Conservation (phyloP, 345 rosid genomes). For the Populus simonii region DNA sequence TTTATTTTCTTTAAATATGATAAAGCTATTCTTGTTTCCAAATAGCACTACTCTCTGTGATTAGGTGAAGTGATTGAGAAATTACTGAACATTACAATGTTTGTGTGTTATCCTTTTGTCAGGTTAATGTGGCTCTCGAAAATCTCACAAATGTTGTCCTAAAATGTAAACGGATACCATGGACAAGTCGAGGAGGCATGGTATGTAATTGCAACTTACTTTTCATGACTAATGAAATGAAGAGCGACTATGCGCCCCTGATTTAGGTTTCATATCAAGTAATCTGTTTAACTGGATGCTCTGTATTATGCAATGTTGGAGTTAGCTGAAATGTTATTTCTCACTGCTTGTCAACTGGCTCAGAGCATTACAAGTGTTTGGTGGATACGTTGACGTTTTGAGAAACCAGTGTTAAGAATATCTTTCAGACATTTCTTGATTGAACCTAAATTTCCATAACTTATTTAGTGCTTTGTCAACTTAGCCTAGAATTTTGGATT, state of each 20-base stretch:
- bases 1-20: neutral
- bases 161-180: slow-evolving; percentile 65
- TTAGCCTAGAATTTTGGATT: neutral
- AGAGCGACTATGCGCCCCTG: neutral
- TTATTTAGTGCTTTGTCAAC: neutral
- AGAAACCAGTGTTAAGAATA: neutral
- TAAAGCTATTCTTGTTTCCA: neutral
- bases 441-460: neutral
- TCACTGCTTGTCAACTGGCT: neutral
- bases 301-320: neutral
- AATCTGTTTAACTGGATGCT: neutral
- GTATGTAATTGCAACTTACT: slow-evolving; percentile 33
- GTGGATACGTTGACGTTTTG: neutral
- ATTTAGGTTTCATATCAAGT: neutral
- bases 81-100: neutral
- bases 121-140: slow-evolving; percentile 56
- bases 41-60: neutral
- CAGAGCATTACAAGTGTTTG: neutral
- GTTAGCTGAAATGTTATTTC: slow-evolving; percentile 1
- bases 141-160: slow-evolving; percentile 42
- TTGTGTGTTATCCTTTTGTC: slow-evolving; percentile 7
- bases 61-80: neutral
- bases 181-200: slow-evolving; percentile 83
- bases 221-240: neutral
- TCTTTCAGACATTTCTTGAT: neutral